Conservation (phyloP, 345 rosid species). For the Clarkia xantiana region DNA sequence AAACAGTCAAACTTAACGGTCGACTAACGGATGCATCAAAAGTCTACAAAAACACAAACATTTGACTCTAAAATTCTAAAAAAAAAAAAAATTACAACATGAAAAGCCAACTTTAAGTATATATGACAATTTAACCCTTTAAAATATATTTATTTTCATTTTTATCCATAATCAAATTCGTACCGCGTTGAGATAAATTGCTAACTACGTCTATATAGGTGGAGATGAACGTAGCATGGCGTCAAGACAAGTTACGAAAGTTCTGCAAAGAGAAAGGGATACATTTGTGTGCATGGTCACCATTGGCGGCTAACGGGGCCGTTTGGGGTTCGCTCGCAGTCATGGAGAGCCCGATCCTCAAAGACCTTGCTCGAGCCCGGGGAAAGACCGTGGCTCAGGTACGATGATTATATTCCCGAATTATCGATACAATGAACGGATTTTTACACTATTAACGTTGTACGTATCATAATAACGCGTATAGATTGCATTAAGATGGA, state of each 20-base stretch:
- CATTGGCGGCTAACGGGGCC: constrained; percentile 12
- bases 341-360: constrained; percentile 3
- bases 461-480: neutral
- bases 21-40: too few species aligned
- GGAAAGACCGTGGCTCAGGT: constrained; percentile 4
- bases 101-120: too few species aligned
- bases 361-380: constrained; percentile 1
- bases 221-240: constrained; percentile 16
- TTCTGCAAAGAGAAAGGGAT: constrained; percentile 10
- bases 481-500: constrained; percentile 1
- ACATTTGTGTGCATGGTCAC: constrained; percentile 8
- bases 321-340: constrained; percentile 8
- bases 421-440: neutral
- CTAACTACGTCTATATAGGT: constrained; percentile 1
- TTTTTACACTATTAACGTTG: neutral
- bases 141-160: too few species aligned
- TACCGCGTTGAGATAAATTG: too few species aligned
- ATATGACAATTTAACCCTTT: too few species aligned
- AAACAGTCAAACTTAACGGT: too few species aligned
- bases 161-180: too few species aligned
- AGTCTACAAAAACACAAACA: too few species aligned
- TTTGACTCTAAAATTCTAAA: too few species aligned
- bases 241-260: constrained; percentile 3
- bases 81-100: too few species aligned
- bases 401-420: neutral